phyloP scores from a whole-genome alignment of 2,329 filamentous ascomycete genomes.

The Ceratocystis harringtonii region DNA sequence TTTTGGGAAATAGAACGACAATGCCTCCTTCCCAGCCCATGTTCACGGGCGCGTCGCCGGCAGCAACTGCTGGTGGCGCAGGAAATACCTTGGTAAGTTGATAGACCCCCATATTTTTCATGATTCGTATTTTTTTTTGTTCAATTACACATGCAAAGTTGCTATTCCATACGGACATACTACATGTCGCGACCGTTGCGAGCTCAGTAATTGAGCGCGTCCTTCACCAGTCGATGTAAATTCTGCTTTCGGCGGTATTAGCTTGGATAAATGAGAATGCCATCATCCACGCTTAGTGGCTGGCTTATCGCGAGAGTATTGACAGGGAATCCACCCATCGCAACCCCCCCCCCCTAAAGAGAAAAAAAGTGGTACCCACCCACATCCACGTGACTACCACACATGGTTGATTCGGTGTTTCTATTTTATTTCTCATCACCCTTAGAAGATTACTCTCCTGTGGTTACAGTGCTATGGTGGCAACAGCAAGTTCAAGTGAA shows the following conservation, averaged over 20 bases:
- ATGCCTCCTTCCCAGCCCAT: constrained; percentile 16
- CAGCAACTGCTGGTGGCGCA: constrained; percentile 22
- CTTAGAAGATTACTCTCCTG: too few species aligned
- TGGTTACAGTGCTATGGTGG: neutral
- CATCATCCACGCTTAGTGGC: neutral
- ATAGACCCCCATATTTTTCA: neutral
- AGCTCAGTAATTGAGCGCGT: neutral
- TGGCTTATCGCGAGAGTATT: constrained; percentile 1
- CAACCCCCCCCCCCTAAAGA: neutral
- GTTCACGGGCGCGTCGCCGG: constrained; percentile 23
- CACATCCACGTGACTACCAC: neutral
- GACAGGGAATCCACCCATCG: neutral
- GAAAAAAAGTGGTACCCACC: neutral
- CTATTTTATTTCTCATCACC: neutral
- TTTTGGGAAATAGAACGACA: constrained; percentile 8
- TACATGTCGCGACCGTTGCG: neutral
- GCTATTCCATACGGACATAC: neutral
- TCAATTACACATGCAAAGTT: neutral
- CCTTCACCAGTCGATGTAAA: neutral
- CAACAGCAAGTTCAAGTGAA: neutral
- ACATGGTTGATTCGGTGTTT: neutral
- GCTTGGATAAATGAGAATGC: neutral
- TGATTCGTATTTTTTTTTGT: neutral
- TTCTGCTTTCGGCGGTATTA: neutral
- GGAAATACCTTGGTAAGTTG: constrained; percentile 23